Evolutionary conservation across 2,329 filamentous ascomycete genomes (phyloP), one percentile per base, ranked within the genome.

Genomic region (Bisporella sp.): DNA sequence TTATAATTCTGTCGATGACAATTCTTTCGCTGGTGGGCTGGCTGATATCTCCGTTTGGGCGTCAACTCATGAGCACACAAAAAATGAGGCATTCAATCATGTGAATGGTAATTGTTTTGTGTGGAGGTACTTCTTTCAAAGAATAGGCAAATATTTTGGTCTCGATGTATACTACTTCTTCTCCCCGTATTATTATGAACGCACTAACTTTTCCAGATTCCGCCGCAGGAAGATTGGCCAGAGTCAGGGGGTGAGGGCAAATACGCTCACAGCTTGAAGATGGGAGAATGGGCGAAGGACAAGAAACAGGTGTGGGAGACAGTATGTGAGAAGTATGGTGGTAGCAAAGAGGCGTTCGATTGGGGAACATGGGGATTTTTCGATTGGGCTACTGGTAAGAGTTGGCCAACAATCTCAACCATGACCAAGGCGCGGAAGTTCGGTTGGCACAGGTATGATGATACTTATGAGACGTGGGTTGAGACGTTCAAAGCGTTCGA

Each of bases 331-430:
- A 48, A 49, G 29, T 31, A 41, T 29, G 50, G 42, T 12, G 32
- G 33, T 9, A 46, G 31, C 12, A 45, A 48, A 41, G 45, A 48
- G 11, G 40, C 49, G 3, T 65, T 63, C 45, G 58, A 61, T 6
- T 68, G 70, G 50, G 72, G 70, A 1, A 74, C 72, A 0, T 75
- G 71, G 71, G 62, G 54, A 1, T 73, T 71, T 48, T 54, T 71
- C 47, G 68, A 64, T 54, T 53, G 51, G 51, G 48, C 28, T 2
- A n/a, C 45, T 30, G n/a, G 30, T 3, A 37, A 28, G 12, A 33
- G 53, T 1, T 64, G 60, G 62, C 37, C 45, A 11, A 59, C 61
- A 2, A 50, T 59, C 5, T 57, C 50, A 2, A 59, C 56, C 1
- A 47, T 62, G 68, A 73, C 64, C 45, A 75, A 75, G 59, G 73